Base-by-base conservation (phyloP, 306 rosid genomes). In the Lagenaria siceraria region DNA sequence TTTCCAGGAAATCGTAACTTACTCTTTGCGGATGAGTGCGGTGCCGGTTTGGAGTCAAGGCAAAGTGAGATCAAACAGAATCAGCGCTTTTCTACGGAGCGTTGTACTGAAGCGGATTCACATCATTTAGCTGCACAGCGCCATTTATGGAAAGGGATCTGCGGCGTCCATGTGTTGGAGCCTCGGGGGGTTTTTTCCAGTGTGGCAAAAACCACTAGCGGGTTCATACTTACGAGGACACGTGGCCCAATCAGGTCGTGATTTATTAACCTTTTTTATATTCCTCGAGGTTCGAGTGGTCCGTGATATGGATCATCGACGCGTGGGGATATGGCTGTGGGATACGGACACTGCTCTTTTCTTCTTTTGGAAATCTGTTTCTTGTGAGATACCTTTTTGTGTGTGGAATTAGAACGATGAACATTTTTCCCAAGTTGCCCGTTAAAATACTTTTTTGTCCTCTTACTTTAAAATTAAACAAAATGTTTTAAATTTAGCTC, bases 111-210 rank as follows among this genome's bases (percentile, higher is more conserved):
- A 35, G 66, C 65, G 18, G 78, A 85, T 70, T 83, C 80, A 61
- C 89, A 85, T 83, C 78, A 81, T 21, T 12, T 18, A 66, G 27
- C 74, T 11, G 74, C 74, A 82, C 75, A 83, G 72, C 78, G 68
- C 97, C 87, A 89, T 85, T 84, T 87, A 88, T 81, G 98, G 97
- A 90, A 93, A 91, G 75, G 93, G 75, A 22, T 51, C 55, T 51
- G 55, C 75, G 13, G 53, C 79, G 82, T 75, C 19, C 35, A 77
- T 22, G 82, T 40, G 74, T 81, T 58, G 76, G 19, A 46, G 10
- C 21, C 79, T 38, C 87, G 14, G 18, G 60, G 81, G 81, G 59
- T 24, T 55, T 22, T 27, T 21, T 55, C 43, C 31, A 11, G 10
- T 19, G 14, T 66, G 33, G 2, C 0, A 2, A 79, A 86, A 84